phyloP scores from a whole-genome alignment of 495 filamentous ascomycete species.

The Rostrohypoxylon terebratum region DNA sequence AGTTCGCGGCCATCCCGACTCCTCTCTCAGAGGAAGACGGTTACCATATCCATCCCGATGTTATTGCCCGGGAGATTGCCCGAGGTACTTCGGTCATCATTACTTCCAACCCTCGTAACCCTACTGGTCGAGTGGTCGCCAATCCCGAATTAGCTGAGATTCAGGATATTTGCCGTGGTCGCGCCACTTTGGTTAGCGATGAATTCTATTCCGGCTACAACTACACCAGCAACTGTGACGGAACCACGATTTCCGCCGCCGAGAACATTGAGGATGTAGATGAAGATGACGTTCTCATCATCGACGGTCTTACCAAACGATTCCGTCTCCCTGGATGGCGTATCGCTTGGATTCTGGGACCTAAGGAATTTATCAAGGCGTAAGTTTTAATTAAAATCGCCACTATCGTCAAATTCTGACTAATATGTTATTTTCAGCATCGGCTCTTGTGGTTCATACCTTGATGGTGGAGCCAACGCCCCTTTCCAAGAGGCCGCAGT shows the following conservation, averaged over 20 bases:
- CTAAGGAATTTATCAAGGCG: constrained; percentile 96
- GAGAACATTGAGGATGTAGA: constrained; percentile 82
- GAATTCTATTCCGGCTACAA: constrained; percentile 98
- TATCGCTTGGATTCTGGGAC: constrained; percentile 94
- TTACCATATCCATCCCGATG: constrained; percentile 91
- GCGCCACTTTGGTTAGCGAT: constrained; percentile 91
- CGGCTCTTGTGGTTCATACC: constrained; percentile 90
- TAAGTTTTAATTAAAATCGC: constrained; percentile 37
- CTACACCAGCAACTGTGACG: constrained; percentile 91
- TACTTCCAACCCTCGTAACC: constrained; percentile 97
- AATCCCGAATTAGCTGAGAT: constrained; percentile 86
- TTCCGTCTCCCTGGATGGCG: constrained; percentile 97
- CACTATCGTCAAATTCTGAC: not conserved
- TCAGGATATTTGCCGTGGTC: constrained; percentile 90
- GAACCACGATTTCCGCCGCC: constrained; percentile 85
- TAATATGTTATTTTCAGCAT: constrained; percentile 60
- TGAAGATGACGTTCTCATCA: constrained; percentile 82
- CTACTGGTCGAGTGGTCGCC: constrained; percentile 86
- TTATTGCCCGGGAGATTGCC: constrained; percentile 90
- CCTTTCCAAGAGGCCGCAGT: constrained; percentile 96
- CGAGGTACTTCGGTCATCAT: constrained; percentile 88
- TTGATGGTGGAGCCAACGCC: constrained; percentile 95
- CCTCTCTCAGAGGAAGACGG: constrained; percentile 84
- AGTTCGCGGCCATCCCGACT: constrained; percentile 92
- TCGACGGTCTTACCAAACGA: constrained; percentile 95